These are phyloP conservation scores for Globisporangium mamillatum DNA, from an alignment of 352 stramenopile species.

Conservation along the genomic window DNA sequence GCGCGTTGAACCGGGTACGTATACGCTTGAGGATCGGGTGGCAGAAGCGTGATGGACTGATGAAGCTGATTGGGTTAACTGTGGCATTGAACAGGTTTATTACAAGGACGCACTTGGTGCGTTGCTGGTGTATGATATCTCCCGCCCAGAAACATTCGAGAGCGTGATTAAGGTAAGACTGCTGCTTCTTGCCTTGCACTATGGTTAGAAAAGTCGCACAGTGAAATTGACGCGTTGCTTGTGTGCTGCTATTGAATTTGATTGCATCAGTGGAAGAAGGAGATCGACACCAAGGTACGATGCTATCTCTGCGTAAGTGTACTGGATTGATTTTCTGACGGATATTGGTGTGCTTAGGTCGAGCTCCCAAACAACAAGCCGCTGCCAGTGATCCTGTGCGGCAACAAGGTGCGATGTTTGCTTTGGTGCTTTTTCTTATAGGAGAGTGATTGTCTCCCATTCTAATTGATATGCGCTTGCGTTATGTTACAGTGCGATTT, in stretches of 20 bases:
- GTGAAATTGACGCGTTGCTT: neutral
- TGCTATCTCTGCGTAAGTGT: neutral
- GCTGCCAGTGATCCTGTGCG: slow-evolving; percentile 90
- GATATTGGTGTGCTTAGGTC: slow-evolving; percentile 29
- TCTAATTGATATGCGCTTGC: slow-evolving; percentile 1
- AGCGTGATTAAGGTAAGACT: slow-evolving; percentile 74
- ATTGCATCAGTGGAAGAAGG: slow-evolving; percentile 87
- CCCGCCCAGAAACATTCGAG: slow-evolving; percentile 89
- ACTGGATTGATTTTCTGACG: neutral
- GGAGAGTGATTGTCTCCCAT: neutral
- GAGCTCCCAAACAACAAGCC: slow-evolving; percentile 89
- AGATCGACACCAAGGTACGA: slow-evolving; percentile 90
- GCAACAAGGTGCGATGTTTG: slow-evolving; percentile 81
- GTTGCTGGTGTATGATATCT: slow-evolving; percentile 92
- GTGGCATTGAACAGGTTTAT: slow-evolving; percentile 58
- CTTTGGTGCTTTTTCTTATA: neutral
- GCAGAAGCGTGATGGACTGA: neutral
- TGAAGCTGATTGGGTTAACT: neutral
- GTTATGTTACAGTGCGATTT: slow-evolving; percentile 74
- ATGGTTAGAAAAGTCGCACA: neutral
- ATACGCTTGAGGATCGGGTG: neutral
- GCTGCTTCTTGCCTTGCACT: neutral
- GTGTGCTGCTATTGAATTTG: neutral
- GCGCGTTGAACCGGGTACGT: slow-evolving; percentile 84
- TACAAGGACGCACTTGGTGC: slow-evolving; percentile 92